Base-by-base conservation (phyloP, 2,329 filamentous ascomycete species). In the Scytalidium sp. region DNA sequence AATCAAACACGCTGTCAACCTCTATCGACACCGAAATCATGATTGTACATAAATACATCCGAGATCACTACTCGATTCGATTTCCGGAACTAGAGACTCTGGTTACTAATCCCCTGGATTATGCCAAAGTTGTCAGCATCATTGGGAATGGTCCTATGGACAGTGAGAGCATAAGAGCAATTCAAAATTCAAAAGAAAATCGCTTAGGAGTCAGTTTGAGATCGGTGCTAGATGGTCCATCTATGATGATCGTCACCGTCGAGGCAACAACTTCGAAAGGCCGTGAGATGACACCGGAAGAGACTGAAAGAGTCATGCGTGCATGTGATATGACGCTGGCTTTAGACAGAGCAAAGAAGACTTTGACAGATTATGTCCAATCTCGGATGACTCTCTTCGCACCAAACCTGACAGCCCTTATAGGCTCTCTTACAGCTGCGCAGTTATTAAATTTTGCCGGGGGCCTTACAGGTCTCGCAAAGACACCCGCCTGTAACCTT, bases 331-430 rank as follows among this genome's bases (percentile, higher is more conserved):
- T 95, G 83, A 87, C 90, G 9, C 77, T 97, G n/a, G 80, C 85
- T 32, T 83, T 99, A 9, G 90, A 97, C 66, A 84, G 80, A 57
- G 91, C 93, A 22, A 97, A 97, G 70, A 86, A 81, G 54, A 88
- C 85, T 1, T 78, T 99, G 48, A 96, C 90, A 2, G 87, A 94
- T 65, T 99, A 96, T 63, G 94, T 99, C 15, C 90, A 97, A 70
- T 97, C 93, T 29, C 88, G 94, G 54, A 97, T 99, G 90, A 94
- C 88, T 58, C 78, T 96, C 27, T 97, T 97, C 65, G 94, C 94
- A 3, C 94, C 94, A 0, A 99, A 99, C 62, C 72, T 97, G 47
- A 96, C 94, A 1, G 85, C 84, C 1, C 80, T 99, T 17, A 88
- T 99, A 50, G 94, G 94, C 17, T 94, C 93, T 1, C 78, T 96